Evolutionary conservation across 2,329 filamentous ascomycete genomes (phyloP).

Genomic region (Scedosporium apiospermum): DNA sequence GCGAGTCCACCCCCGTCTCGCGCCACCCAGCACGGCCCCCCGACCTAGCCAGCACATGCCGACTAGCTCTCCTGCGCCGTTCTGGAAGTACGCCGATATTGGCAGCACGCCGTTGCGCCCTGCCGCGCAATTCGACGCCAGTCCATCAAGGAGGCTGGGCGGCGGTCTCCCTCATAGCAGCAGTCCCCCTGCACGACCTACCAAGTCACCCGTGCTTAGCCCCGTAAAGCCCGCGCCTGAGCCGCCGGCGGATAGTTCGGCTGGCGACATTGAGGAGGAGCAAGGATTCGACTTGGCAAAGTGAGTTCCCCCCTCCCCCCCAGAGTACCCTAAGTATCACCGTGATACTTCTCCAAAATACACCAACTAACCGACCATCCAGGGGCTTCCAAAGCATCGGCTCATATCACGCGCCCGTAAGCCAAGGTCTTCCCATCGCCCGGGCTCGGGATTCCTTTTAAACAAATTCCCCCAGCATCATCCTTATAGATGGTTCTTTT

Average conservation of each 20-base stretch:
- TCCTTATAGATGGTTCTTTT: no score
- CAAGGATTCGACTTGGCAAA: constrained; percentile 50
- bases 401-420: constrained; percentile 48
- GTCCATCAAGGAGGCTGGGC: constrained; percentile 42
- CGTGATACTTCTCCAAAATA: neutral
- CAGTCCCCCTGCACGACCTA: constrained; percentile 41
- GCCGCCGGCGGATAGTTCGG: constrained; percentile 20
- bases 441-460: constrained; percentile 17
- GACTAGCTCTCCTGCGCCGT: constrained; percentile 74
- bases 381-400: constrained; percentile 59
- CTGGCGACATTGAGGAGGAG: constrained; percentile 33
- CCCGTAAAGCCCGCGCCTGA: constrained; percentile 25
- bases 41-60: constrained; percentile 79
- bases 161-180: constrained; percentile 42
- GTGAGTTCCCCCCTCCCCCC: constrained; percentile 27
- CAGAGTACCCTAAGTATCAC: neutral
- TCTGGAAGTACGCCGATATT: constrained; percentile 79
- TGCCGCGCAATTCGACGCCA: constrained; percentile 41
- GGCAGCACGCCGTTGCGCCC: constrained; percentile 59
- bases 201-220: constrained; percentile 43
- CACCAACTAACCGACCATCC: neutral
- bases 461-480: neutral
- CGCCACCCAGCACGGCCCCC: constrained; percentile 71
- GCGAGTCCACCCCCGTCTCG: constrained; percentile 63
- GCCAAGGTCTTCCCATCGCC: constrained; percentile 34